Evolutionary conservation across 2,329 filamentous ascomycete species (phyloP), one percentile per base, ranked within the genome.

Genomic region (Botryosphaeria dothidea): DNA sequence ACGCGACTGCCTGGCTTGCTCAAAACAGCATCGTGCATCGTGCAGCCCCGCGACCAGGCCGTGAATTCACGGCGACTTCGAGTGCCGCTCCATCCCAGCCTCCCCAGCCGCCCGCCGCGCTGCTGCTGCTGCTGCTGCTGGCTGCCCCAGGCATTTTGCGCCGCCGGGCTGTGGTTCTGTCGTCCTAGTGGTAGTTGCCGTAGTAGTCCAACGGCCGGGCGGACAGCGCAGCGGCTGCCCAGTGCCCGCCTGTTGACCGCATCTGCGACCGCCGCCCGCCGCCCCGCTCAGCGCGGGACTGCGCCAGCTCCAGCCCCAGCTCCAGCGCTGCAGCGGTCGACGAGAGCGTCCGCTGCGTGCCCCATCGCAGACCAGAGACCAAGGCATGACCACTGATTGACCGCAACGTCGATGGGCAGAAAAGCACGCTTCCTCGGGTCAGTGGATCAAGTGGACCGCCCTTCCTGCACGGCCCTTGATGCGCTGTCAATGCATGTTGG

Each of bases 401-500:
- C 38, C 38, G 38, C 38, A 41, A 41, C 38, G 38, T 41, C 9
- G 15, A 15, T 11, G 38, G 38, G 31, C 31, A 34, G 31, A 5
- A 17, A 13, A 41, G 38, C 38, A 64, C 48, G 60, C 49, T 63
- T 45, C 46, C 48, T 23, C 58, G 52, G 38, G 49, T 60, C 63
- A 60, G 54, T 65, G 54, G 63, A 58, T 60, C 63, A 58, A 60
- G 52, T 49, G 62, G 57, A 61, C 57, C 57, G 60, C 31, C 60
- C 34, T 11, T 49, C 27, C 61, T 64, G 61, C 61, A 64, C 61
- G 48, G 48, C 58, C 61, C 54, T 34, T 51, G 54, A 58, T 65
- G 63, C 56, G 63, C 56, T 65, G 63, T 65, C 63, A 65, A 65
- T 65, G 63, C 63, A 65, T 49, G 41, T 36, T 62, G 43, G 43